Conservation (phyloP, 2,329 filamentous ascomycete species). For the Cladophialophora immunda region DNA sequence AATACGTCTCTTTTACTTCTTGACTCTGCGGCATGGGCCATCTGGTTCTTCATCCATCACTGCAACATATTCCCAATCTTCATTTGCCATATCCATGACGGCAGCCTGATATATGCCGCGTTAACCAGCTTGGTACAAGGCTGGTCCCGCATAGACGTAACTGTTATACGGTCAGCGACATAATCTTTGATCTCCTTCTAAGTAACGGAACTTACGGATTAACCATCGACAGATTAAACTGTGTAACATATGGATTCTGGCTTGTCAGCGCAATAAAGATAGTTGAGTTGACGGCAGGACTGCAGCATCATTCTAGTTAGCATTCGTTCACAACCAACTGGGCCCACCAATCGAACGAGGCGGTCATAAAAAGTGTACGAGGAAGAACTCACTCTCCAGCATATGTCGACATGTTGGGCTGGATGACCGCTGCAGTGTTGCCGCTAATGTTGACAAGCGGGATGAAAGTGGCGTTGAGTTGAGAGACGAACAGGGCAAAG, state of each 20-base stretch:
- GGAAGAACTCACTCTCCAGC: constrained; percentile 59
- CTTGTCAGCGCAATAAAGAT: constrained; percentile 83
- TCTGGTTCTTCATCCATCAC: neutral
- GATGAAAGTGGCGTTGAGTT: constrained; percentile 78
- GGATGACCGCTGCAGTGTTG: constrained; percentile 71
- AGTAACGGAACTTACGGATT: constrained; percentile 63
- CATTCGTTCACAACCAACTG: neutral
- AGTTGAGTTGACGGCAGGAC: constrained; percentile 75
- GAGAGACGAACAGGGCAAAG: constrained; percentile 79
- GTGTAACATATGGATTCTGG: constrained; percentile 71
- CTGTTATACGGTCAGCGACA: constrained; percentile 1
- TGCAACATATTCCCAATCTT: neutral
- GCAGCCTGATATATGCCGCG: neutral
- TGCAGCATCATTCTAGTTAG: neutral
- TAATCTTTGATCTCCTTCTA: too few species aligned
- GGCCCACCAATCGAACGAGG: neutral
- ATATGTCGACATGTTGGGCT: constrained; percentile 75
- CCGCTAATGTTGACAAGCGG: constrained; percentile 64
- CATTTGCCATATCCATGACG: neutral
- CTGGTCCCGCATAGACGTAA: constrained; percentile 73
- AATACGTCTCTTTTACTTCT: neutral
- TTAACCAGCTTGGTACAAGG: constrained; percentile 80
- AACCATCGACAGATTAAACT: constrained; percentile 77
- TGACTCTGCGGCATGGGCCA: neutral
- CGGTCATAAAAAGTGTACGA: neutral